phyloP scores from a whole-genome alignment of 2,329 filamentous ascomycete genomes.

The Didymella arachidicola region DNA sequence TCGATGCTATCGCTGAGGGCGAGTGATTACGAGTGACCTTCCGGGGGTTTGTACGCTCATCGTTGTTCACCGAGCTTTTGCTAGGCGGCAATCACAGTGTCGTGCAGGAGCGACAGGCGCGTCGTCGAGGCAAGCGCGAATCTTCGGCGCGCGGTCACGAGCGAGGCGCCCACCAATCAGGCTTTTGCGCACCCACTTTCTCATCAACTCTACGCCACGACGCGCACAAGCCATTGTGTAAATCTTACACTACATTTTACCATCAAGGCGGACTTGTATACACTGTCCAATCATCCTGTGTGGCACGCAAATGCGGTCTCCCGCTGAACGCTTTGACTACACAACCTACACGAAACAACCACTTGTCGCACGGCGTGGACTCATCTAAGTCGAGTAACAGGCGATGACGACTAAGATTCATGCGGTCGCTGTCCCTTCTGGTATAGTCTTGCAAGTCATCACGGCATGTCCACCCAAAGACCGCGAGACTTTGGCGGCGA shows the following conservation, averaged over 20 bases:
- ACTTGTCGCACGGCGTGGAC: background rate
- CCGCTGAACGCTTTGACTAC: background rate
- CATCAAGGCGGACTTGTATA: background rate
- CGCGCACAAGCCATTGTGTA: background rate
- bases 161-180: slow-evolving; percentile 20
- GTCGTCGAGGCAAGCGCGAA: slow-evolving; percentile 21
- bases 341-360: background rate
- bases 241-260: background rate
- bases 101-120: slow-evolving; percentile 19
- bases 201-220: slow-evolving; percentile 2
- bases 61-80: background rate
- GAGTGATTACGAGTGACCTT: background rate
- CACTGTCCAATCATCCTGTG: background rate
- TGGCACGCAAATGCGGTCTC: slow-evolving; percentile 5
- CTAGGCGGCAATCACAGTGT: background rate
- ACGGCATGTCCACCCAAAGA: slow-evolving; percentile 30
- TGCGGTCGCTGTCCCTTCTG: slow-evolving; percentile 9
- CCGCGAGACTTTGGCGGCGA: slow-evolving; percentile 28
- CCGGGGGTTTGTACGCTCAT: slow-evolving; percentile 3
- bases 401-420: slow-evolving; percentile 16
- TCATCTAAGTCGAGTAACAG: background rate
- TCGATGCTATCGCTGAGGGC: background rate
- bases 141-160: slow-evolving; percentile 33
- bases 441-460: slow-evolving; percentile 26
- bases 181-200: slow-evolving; percentile 3